These are phyloP conservation scores for Bipolaris oryzae DNA, from an alignment of 2,329 filamentous ascomycete species.

Conservation along the genomic window DNA sequence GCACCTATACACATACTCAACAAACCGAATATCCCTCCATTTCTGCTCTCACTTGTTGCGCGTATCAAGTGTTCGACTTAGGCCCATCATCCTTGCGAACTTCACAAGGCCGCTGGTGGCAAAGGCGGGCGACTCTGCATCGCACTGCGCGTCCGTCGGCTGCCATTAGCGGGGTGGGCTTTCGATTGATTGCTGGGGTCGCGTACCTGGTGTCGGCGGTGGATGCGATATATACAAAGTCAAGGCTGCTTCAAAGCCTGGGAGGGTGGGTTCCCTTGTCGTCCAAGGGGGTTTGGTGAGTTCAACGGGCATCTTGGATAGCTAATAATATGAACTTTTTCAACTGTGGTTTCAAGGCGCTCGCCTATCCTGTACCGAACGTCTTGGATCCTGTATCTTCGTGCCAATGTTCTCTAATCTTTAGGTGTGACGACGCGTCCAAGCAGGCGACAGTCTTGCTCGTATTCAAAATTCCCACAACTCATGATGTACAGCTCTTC, in stretches of 20 bases:
- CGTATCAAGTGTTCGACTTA: conserved; percentile 17
- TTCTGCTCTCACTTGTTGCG: conserved; percentile 9
- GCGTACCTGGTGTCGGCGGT: conserved; percentile 16
- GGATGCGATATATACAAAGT: conserved; percentile 13
- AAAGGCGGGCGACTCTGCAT: conserved; percentile 13
- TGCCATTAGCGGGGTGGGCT: conserved; percentile 18
- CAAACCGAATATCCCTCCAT: conserved; percentile 1
- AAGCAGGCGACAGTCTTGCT: conserved; percentile 17
- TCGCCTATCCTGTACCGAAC: conserved; percentile 16
- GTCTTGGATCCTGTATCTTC: conserved; percentile 9
- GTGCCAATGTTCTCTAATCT: conserved; percentile 14
- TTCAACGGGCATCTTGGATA: conserved; percentile 7
- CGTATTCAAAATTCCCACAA: conserved; percentile 2
- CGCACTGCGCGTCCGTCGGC: conserved; percentile 12
- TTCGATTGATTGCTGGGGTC: conserved; percentile 9
- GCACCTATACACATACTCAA: not conserved
- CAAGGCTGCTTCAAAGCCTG: conserved; percentile 23
- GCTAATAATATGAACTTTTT: conserved; percentile 17
- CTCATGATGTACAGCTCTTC: conserved; percentile 7
- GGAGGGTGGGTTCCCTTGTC: conserved; percentile 20
- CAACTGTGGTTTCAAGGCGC: conserved; percentile 12
- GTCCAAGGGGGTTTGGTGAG: conserved; percentile 17
- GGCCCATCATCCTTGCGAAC: conserved; percentile 18
- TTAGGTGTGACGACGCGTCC: conserved; percentile 12
- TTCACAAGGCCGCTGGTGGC: conserved; percentile 20